Evolutionary conservation across 352 stramenopile species (phyloP), one percentile per base, ranked within the genome.

Genomic region (Phytophthora sp.): DNA sequence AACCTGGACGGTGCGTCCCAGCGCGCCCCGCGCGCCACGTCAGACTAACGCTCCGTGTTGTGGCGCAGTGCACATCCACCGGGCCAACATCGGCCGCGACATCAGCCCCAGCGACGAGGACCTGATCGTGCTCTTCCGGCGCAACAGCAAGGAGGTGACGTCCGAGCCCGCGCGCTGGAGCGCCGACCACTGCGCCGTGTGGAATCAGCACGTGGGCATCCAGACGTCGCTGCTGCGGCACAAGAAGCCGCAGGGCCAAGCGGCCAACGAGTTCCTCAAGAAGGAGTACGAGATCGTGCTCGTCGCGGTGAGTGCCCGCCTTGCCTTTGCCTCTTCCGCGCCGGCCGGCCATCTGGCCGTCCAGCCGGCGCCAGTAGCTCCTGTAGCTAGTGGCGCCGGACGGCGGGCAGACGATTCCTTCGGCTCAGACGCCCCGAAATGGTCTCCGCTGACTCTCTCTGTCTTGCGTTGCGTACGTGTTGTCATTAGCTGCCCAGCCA

Each of bases 241-340:
- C 66, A 87, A 88, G 56, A 72, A 69, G 27, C 17, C 66, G n/a
- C 48, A 60, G 49, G n/a, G 41, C 17, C 31, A 32, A 1, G 37
- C 48, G n/a, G 24, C 60, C 12, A 59, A 48, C 26, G 75, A 89
- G 24, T 91, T 84, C 51, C 66, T 87, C n/a, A 77, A 77, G 59
- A 93, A 93, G 35, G 84, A 93, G 34, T 93, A 93, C 74, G 84
- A 93, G 50, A 74, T 93, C 59, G 79, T 93, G 59, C 78, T 93
- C 39, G 84, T 93, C 0, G 84, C 84, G 62, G 78, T 87, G 59
- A 39, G 77, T 79, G 30, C 10, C 37, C 26, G 18, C 35, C 49
- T 31, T 18, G 43, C 13, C 30, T 30, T 48, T 6, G 28, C 49
- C 57, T 60, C 49, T 61, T 50, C 59, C 42, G 38, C 31, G 20